These are phyloP conservation scores for Lizonia empirigonia DNA, from an alignment of 2,329 filamentous ascomycete species.

Conservation along the genomic window DNA sequence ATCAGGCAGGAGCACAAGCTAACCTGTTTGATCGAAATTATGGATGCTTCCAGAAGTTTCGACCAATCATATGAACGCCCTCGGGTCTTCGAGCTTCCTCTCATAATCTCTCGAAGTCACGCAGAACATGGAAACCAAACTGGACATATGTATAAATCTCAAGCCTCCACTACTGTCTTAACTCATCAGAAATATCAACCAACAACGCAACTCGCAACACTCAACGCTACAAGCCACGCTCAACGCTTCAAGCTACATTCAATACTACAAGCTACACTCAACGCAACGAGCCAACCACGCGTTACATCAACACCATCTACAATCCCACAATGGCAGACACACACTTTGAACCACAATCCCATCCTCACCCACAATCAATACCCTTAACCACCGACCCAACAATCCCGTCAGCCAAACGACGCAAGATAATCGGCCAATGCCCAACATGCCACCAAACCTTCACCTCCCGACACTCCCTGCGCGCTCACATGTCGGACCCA, in stretches of 20 bases:
- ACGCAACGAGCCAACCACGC: too few species aligned
- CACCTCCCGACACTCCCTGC: slow-evolving; percentile 8
- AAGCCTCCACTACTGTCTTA: background rate
- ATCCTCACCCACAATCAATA: background rate
- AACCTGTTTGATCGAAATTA: background rate
- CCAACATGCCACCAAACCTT: slow-evolving; percentile 12
- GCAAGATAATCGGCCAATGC: slow-evolving; percentile 13
- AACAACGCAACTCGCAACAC: background rate
- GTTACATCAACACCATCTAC: background rate
- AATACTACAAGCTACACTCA: background rate
- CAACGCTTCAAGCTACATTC: too few species aligned
- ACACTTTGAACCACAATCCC: background rate
- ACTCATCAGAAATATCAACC: background rate
- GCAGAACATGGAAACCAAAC: background rate
- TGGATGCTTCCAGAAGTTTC: slow-evolving; percentile 18
- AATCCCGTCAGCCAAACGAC: background rate
- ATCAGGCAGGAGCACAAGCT: background rate
- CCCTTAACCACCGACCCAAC: background rate
- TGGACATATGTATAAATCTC: slow-evolving; percentile 5
- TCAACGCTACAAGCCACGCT: background rate
- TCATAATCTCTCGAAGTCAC: background rate
- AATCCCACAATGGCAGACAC: slow-evolving; percentile 14
- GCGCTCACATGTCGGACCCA: slow-evolving; percentile 14
- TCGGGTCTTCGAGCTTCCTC: slow-evolving; percentile 5
- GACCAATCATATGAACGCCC: slow-evolving; percentile 15